Conservation (phyloP, 2,329 filamentous ascomycete genomes). For the Botrytis pseudocinerea region DNA sequence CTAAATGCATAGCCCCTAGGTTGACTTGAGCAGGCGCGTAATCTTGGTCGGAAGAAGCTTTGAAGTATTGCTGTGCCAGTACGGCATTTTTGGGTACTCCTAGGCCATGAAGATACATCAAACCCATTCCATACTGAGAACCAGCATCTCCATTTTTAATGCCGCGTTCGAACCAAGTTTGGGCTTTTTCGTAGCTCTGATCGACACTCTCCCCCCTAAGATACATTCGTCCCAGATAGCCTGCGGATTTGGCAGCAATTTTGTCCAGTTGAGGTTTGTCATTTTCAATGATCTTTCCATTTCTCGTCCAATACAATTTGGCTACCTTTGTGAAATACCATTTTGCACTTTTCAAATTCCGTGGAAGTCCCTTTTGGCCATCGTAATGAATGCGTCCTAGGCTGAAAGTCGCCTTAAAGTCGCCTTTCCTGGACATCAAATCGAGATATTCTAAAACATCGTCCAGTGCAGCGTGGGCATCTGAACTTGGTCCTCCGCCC, state of each 20-base stretch:
- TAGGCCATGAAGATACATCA: constrained; percentile 70
- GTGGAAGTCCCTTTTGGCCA: constrained; percentile 59
- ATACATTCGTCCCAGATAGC: constrained; percentile 71
- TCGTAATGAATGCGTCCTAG: constrained; percentile 71
- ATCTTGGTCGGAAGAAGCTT: constrained; percentile 67
- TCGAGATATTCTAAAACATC: constrained; percentile 91
- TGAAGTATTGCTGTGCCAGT: constrained; percentile 64
- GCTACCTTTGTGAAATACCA: constrained; percentile 68
- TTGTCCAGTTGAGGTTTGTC: constrained; percentile 62
- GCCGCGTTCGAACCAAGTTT: constrained; percentile 68
- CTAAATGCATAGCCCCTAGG: constrained; percentile 67
- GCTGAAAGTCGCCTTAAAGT: constrained; percentile 68
- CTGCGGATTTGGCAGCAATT: constrained; percentile 67
- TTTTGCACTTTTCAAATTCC: constrained; percentile 64
- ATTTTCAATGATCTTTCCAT: constrained; percentile 57
- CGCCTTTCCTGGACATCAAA: constrained; percentile 72
- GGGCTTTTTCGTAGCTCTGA: constrained; percentile 63
- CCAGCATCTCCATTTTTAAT: constrained; percentile 63
- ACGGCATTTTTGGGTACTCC: constrained; percentile 62
- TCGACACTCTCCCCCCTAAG: constrained; percentile 69
- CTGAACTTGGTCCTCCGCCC: constrained; percentile 70
- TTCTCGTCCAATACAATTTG: constrained; percentile 66
- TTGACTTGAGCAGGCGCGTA: constrained; percentile 65
- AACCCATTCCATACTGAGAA: constrained; percentile 67
- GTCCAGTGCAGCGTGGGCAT: constrained; percentile 82